Percentiles rank a stretch among this genome's conserved stretches.
Evolutionary conservation across 345 rosid genomes (phyloP).

Genomic region (Dimocarpus longan): DNA sequence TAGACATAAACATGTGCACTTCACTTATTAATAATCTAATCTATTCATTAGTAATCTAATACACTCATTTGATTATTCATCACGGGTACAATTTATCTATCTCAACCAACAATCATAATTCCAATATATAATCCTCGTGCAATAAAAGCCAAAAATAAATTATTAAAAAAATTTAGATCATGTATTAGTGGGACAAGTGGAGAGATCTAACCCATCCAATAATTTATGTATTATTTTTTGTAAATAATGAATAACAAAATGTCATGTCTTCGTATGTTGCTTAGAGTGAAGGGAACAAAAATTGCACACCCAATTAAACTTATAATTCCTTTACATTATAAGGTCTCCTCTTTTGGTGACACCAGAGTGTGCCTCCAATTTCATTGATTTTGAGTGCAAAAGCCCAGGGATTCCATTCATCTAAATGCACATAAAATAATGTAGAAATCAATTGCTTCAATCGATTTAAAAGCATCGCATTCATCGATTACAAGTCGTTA

Average conservation of each 20-base stretch:
- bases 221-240: conserved; percentile 7
- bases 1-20: conserved; percentile 17
- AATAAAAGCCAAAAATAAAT: conserved; percentile 10
- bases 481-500: neutral
- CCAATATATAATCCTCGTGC: conserved; percentile 14
- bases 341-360: conserved; percentile 20
- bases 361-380: conserved; percentile 1
- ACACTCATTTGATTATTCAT: conserved; percentile 4
- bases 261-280: conserved; percentile 2
- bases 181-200: neutral
- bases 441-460: conserved; percentile 11
- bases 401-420: neutral
- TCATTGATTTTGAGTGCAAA: conserved; percentile 1
- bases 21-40: conserved; percentile 7
- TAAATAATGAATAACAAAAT: neutral
- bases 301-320: conserved; percentile 3
- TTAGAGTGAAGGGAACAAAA: conserved; percentile 15
- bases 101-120: conserved; percentile 12
- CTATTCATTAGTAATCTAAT: neutral
- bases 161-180: neutral
- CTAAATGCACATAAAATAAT: conserved; percentile 14
- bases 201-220: conserved; percentile 14
- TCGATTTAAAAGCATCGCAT: neutral
- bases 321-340: neutral
- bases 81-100: conserved; percentile 7